Base-by-base conservation (phyloP, 306 rosid genomes). In the Oemleria cerasiformis region DNA sequence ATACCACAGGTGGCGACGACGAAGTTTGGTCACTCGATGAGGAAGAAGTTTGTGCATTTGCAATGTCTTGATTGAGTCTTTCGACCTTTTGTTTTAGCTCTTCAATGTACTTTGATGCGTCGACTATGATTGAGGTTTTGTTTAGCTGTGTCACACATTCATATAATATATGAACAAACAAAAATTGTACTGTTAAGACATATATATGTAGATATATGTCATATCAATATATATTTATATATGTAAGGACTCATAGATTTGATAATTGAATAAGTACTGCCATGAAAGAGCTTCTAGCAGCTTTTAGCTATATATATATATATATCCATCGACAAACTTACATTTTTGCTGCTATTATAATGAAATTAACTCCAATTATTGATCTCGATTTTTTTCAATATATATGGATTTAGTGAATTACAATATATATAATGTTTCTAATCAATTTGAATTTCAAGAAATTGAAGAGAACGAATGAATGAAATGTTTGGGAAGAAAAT, bases 81-180 rank as follows among this genome's bases (percentile, higher is more conserved):
- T 89, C 96, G 16, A 94, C 99, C 68, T 88, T 91, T 61, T 86
- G 81, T 79, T 91, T 94, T 38, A 91, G 89, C 77, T 89, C 92
- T 83, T 85, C 88, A 39, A 94, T 94, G 51, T 94, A 94, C 83
- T 82, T 91, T 13, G 99, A 86, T 58, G 99, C 99, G 69, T 94
- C 99, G 36, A 87, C 74, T 70, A 94, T 83, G 84, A 94, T 94
- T 48, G 99, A 94, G 49, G 84, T 82, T 23, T 88, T 68, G 78
- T 78, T 86, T 43, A 87, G 61, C 99, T 94, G 90, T 79, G 78
- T 42, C 67, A 20, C 61, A 61, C 36, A 30, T 30, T 1, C 36
- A 30, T 30, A 4, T 30, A 30, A 30, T 30, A 4, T 30, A 30
- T 65, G 66, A 54, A 68, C 53, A 82, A 67, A 64, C 5, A 61